A percentile compares a stretch with the other conserved stretches of the same genome.
Conservation (phyloP, 495 filamentous ascomycete species). For the Neurospora sp. region DNA sequence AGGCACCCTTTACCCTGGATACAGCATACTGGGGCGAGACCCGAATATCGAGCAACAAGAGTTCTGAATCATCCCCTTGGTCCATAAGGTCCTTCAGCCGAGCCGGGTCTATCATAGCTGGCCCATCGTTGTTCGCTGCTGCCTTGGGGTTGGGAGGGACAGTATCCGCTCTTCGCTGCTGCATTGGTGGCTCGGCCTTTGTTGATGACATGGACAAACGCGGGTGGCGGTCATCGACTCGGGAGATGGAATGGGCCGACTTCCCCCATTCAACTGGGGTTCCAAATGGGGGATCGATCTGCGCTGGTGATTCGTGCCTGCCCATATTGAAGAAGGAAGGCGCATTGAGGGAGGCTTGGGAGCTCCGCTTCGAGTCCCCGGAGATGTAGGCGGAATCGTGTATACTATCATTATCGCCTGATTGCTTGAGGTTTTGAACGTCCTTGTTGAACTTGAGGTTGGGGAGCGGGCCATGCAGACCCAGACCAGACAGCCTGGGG, state of each 20-base stretch:
- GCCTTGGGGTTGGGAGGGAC: conserved; percentile 29
- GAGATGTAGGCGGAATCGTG: conserved; percentile 38
- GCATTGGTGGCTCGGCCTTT: conserved; percentile 13
- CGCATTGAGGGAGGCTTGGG: conserved; percentile 29
- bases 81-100: conserved; percentile 59
- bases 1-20: conserved; percentile 61
- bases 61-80: conserved; percentile 37
- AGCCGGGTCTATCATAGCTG: conserved; percentile 50
- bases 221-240: conserved; percentile 38
- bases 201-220: conserved; percentile 38
- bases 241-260: conserved; percentile 23
- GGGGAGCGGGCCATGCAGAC: conserved; percentile 2
- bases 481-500: conserved; percentile 9
- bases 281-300: conserved; percentile 25
- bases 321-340: conserved; percentile 23
- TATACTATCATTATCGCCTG: conserved; percentile 24
- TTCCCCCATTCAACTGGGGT: conserved; percentile 14
- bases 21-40: conserved; percentile 72
- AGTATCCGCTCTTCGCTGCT: conserved; percentile 41
- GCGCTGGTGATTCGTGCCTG: conserved; percentile 28
- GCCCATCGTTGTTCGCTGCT: conserved; percentile 30
- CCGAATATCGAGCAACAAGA: conserved; percentile 78
- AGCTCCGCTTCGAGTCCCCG: conserved; percentile 37
- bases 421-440: conserved; percentile 4
- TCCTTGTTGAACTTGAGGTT: conserved; percentile 5